Conservation (phyloP, 495 filamentous ascomycete genomes). For the Baudoinia panamericana region DNA sequence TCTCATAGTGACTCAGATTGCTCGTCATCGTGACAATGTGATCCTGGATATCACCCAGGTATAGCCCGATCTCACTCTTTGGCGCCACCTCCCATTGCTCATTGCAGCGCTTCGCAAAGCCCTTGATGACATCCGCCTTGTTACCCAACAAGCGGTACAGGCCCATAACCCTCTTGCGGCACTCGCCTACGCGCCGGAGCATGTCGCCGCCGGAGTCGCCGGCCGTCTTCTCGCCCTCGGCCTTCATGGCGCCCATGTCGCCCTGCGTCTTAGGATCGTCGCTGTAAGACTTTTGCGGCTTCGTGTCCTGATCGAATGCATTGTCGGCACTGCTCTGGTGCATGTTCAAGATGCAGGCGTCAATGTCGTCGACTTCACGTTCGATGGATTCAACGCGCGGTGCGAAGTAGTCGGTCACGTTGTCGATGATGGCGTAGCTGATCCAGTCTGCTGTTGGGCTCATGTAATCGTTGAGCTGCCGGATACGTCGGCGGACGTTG, state of each 20-base stretch:
- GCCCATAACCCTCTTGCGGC: slow-evolving; percentile 91
- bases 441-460: slow-evolving; percentile 94
- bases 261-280: slow-evolving; percentile 17
- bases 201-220: slow-evolving; percentile 60
- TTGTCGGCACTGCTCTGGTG: slow-evolving; percentile 43
- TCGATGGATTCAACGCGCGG: slow-evolving; percentile 75
- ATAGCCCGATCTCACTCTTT: slow-evolving; percentile 85
- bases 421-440: slow-evolving; percentile 92
- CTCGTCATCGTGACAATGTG: slow-evolving; percentile 97
- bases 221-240: slow-evolving; percentile 31
- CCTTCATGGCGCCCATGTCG: slow-evolving; percentile 20
- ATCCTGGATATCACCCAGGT: slow-evolving; percentile 95
- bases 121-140: slow-evolving; percentile 97
- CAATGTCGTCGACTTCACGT: slow-evolving; percentile 34
- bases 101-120: slow-evolving; percentile 96
- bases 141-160: slow-evolving; percentile 86
- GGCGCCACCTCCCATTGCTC: slow-evolving; percentile 97
- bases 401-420: slow-evolving; percentile 91
- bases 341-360: slow-evolving; percentile 43
- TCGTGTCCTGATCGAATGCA: slow-evolving; percentile 21
- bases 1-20: slow-evolving; percentile 90
- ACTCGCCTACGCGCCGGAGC: slow-evolving; percentile 81
- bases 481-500: slow-evolving; percentile 84
- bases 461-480: slow-evolving; percentile 88
- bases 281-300: slow-evolving; percentile 12